Evolutionary conservation across 2,329 filamentous ascomycete species (phyloP).

Genomic region (Alternaria sp.): DNA sequence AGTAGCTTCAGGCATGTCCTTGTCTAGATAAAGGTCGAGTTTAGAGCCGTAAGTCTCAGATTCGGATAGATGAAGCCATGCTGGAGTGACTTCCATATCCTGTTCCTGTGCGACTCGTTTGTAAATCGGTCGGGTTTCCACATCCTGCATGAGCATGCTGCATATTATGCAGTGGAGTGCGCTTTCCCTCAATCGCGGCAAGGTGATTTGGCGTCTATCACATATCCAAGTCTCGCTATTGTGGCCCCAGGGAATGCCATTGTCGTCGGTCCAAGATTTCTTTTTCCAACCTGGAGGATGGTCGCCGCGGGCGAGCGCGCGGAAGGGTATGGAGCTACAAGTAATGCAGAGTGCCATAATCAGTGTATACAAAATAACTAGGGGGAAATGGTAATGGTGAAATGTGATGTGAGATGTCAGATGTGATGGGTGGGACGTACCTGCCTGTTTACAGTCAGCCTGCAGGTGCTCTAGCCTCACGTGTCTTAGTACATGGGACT

Average conservation of each 20-base stretch:
- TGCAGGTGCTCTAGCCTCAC: neutral
- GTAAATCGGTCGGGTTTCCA: neutral
- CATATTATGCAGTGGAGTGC: neutral
- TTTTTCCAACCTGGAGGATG: neutral
- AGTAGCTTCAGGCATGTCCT: neutral
- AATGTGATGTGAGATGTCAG: neutral
- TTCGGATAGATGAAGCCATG: neutral
- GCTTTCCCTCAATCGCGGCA: neutral
- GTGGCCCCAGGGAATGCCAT: neutral
- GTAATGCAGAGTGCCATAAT: neutral
- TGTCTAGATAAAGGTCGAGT: neutral
- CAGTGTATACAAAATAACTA: rapidly evolving
- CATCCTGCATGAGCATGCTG: neutral
- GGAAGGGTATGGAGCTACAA: neutral
- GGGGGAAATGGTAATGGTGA: too few species aligned
- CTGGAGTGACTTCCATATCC: neutral
- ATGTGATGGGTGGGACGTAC: neutral
- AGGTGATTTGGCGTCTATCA: neutral
- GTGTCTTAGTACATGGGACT: neutral
- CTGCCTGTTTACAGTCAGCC: neutral
- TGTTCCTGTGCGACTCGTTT: neutral
- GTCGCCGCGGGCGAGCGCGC: neutral
- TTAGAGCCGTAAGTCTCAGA: neutral
- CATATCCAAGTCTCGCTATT: neutral
- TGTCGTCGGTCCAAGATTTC: neutral